Base-by-base conservation (phyloP, 2,329 filamentous ascomycete genomes). In the Neonectria ditissima region DNA sequence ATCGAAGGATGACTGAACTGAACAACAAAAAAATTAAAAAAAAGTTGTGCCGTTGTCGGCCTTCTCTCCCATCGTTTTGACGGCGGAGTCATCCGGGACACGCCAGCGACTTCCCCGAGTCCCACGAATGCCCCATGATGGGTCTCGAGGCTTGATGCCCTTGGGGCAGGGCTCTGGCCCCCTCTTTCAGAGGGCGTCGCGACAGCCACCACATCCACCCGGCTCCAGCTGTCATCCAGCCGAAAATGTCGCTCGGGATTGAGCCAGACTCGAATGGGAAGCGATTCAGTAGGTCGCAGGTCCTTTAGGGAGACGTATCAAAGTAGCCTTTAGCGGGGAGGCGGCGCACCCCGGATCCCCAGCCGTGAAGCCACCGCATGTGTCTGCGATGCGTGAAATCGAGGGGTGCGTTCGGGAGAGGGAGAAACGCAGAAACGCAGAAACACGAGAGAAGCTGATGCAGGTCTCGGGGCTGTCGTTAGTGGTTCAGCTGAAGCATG, bases 311-410 rank as follows among this genome's bases (percentile, higher is more conserved):
- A n/a, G 4, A n/a, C 34, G n/a, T 60, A 59, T 60, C 54, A 58
- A 22, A 57, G 63, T 62, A 45, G 50, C 37, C 44, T 63, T 65
- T 53, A 63, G 62, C 44, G 62, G 56, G 50, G 59, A 65, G 62
- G 62, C 59, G 67, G 63, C 60, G 63, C 59, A 69, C 70, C 69
- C 70, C 70, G 69, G 70, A 73, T 73, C 70, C 65, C 55, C 70
- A 47, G 50, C 66, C 61, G 61, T 44, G 55, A 67, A 51, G 53
- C 65, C 53, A 60, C 63, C 72, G 71, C 69, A 73, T 68, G 65
- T 55, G 59, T 62, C 52, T 43, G 45, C 59, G 61, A 69, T 70
- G 69, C 69, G 67, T 69, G 65, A 65, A 67, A 70, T 70, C 57
- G 56, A 57, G 59, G 68, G 48, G 64, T 67, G 62, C 65, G 65